Percentiles rank a stretch among this genome's conserved stretches.
Conservation (phyloP, 805 yeast genomes). For the fission yeast (Schizosaccharomyces pombe) region DNA sequence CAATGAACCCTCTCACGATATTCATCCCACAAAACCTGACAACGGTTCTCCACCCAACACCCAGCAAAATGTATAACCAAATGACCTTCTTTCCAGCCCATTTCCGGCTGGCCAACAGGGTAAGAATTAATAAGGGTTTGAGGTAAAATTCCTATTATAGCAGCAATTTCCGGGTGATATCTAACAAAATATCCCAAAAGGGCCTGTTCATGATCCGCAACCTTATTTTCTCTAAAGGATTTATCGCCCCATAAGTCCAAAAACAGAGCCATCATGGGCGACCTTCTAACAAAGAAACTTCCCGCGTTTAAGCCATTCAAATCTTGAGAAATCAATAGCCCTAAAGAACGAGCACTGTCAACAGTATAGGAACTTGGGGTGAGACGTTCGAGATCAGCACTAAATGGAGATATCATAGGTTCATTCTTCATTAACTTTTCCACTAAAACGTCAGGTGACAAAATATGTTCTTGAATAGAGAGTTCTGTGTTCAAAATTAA, state of each 20-base stretch:
- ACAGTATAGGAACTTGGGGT: constrained; percentile 7
- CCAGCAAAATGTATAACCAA: constrained; percentile 11
- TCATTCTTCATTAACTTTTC: constrained; percentile 11
- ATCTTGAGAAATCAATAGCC: constrained; percentile 53
- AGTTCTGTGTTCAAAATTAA: constrained; percentile 15
- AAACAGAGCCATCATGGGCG: constrained; percentile 46
- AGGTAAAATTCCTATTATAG: constrained; percentile 10
- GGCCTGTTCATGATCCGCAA: constrained; percentile 70
- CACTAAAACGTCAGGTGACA: constrained; percentile 13
- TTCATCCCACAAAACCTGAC: background rate
- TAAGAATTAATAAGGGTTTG: constrained; percentile 10
- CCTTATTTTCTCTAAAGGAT: constrained; percentile 58
- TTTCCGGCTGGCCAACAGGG: constrained; percentile 7
- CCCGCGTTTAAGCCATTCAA: constrained; percentile 75
- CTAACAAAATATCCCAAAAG: constrained; percentile 38
- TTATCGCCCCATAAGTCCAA: constrained; percentile 78
- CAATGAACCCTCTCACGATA: background rate
- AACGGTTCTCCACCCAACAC: constrained; percentile 8
- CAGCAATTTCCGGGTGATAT: constrained; percentile 7
- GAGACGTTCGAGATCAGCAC: constrained; percentile 5
- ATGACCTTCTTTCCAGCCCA: constrained; percentile 10
- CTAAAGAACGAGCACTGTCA: constrained; percentile 20
- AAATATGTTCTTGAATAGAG: constrained; percentile 13
- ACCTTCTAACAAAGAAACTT: constrained; percentile 45
- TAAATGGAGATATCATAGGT: constrained; percentile 7